Percentiles rank a stretch among this genome's conserved stretches.
Conservation (phyloP, 2,329 filamentous ascomycete genomes). For the Arthroderma sp. region DNA sequence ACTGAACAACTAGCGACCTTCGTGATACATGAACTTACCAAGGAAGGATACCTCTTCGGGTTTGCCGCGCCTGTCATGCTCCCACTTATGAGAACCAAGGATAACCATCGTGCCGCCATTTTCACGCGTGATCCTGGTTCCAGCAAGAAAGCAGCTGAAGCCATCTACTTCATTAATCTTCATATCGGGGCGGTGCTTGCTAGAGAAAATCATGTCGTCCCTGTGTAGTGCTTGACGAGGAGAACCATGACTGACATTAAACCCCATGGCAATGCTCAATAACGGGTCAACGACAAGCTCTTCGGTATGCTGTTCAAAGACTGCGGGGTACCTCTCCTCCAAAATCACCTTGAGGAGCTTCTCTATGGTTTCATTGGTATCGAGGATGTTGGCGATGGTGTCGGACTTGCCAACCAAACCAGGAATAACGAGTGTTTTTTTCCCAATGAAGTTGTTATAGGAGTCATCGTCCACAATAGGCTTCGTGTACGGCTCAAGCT, state of each 20-base stretch:
- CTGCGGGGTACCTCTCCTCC: conserved; percentile 2
- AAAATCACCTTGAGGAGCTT: background rate
- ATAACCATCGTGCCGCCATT: conserved; percentile 6
- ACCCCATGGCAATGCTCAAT: conserved; percentile 1
- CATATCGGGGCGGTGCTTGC: conserved; percentile 2
- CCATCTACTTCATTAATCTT: conserved; percentile 6
- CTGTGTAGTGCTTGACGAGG: background rate
- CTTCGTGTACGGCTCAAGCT: conserved; percentile 2
- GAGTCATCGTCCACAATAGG: background rate
- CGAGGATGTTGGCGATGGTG: conserved; percentile 2
- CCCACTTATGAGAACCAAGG: conserved; percentile 4
- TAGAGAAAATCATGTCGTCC: conserved; percentile 6
- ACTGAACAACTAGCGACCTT: background rate
- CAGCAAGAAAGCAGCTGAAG: conserved; percentile 3
- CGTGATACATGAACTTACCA: background rate
- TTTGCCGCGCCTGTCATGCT: conserved; percentile 1
- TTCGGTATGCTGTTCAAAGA: conserved; percentile 2
- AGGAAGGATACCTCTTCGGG: conserved; percentile 5
- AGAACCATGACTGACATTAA: background rate
- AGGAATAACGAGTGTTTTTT: background rate
- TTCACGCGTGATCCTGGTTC: background rate
- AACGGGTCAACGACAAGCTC: conserved; percentile 3
- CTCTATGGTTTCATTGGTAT: conserved; percentile 2
- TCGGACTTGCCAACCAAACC: conserved; percentile 1
- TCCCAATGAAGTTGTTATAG: conserved; percentile 1